A percentile compares a stretch with the other conserved stretches of the same genome.
These are phyloP conservation scores for Diutina catenulata DNA, from an alignment of 1,139 yeast genomes.

Conservation along the genomic window DNA sequence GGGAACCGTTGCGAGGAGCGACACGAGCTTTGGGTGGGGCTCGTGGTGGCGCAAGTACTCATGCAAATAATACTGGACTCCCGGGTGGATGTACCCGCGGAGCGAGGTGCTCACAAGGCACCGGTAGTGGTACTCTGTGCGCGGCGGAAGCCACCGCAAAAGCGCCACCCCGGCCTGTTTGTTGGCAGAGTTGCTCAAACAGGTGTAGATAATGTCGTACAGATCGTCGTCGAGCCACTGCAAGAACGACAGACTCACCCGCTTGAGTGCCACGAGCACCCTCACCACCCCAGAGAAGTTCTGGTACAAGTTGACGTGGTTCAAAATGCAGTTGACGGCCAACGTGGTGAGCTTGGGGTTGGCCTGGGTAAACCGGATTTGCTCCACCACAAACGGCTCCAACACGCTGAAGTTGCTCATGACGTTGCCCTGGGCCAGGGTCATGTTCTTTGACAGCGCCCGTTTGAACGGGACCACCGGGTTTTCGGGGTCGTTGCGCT, in stretches of 20 bases:
- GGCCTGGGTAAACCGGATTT: constrained; percentile 6
- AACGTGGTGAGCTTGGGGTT: constrained; percentile 16
- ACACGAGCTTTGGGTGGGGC: background rate
- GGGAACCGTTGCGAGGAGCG: too few species aligned
- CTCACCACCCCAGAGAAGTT: constrained; percentile 23
- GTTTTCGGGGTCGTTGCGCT: too few species aligned
- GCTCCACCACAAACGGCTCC: background rate
- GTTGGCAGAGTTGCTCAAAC: constrained; percentile 19
- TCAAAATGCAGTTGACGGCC: constrained; percentile 26
- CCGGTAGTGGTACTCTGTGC: constrained; percentile 13
- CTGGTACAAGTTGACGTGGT: constrained; percentile 24
- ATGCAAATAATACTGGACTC: constrained; percentile 17
- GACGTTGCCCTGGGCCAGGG: background rate
- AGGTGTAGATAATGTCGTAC: constrained; percentile 19
- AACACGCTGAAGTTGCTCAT: background rate
- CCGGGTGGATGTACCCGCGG: constrained; percentile 14
- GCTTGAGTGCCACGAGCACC: constrained; percentile 14
- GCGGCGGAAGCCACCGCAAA: constrained; percentile 14
- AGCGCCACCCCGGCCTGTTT: constrained; percentile 18
- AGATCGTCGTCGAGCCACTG: constrained; percentile 22
- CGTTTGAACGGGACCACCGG: too few species aligned
- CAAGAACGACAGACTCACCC: background rate
- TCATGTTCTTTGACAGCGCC: background rate
- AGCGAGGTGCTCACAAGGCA: constrained; percentile 18
- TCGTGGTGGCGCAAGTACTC: constrained; percentile 13